Evolutionary conservation across 2,329 filamentous ascomycete genomes (phyloP).

Genomic region (Penicillium sp.): DNA sequence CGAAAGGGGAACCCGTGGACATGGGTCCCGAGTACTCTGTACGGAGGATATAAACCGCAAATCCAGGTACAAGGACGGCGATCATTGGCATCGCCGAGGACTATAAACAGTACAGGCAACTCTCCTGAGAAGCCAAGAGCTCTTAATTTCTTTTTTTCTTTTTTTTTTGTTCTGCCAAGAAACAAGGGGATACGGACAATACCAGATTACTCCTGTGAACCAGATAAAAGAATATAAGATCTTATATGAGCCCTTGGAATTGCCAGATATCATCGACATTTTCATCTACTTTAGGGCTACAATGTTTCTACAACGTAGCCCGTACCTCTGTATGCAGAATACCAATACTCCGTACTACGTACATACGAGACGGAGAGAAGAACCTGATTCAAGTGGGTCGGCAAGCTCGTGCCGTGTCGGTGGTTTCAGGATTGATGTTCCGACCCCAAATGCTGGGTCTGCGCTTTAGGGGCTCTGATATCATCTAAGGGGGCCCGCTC

Average conservation of each 20-base stretch:
- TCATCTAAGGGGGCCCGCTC: not conserved
- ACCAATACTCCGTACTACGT: not conserved
- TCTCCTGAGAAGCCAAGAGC: conserved; percentile 5
- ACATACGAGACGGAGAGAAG: not conserved
- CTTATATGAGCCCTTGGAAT: too few relatives aligned
- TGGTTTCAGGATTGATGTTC: conserved; percentile 33
- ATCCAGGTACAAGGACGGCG: not conserved
- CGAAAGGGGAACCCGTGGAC: not conserved
- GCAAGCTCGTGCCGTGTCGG: conserved; percentile 26
- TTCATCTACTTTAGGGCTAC: not conserved
- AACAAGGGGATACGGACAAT: not conserved
- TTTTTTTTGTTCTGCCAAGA: conserved; percentile 1
- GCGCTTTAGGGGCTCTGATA: conserved; percentile 2
- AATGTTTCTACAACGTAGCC: not conserved
- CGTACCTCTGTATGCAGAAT: not conserved
- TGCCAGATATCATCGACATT: too few relatives aligned
- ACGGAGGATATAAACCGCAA: not conserved
- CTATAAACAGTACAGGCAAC: not conserved
- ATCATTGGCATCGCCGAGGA: conserved; percentile 11
- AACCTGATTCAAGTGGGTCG: conserved; percentile 22
- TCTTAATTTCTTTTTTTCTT: not conserved
- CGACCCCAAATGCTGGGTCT: conserved; percentile 14
- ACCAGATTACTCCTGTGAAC: too few relatives aligned
- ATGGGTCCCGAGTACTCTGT: not conserved
- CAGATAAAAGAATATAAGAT: not conserved